Percentiles rank a stretch among this genome's conserved stretches.
Conservation (phyloP, 2,329 filamentous ascomycete genomes). For the Dryadomyces sulphureus region DNA sequence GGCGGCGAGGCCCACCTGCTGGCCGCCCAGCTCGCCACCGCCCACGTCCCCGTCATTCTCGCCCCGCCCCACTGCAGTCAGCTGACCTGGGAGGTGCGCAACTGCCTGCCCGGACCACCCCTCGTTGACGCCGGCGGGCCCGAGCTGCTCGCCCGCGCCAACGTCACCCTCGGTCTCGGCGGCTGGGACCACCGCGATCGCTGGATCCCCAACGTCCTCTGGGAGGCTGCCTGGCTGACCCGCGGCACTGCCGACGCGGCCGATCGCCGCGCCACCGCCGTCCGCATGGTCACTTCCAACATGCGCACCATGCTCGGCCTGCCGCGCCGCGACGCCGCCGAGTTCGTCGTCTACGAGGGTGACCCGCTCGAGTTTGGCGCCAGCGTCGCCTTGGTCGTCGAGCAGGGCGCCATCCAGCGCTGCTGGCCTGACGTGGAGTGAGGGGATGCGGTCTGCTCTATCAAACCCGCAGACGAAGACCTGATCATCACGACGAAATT, state of each 20-base stretch:
- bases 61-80: slow-evolving; percentile 19
- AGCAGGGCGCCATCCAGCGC: not conserved
- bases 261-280: slow-evolving; percentile 17
- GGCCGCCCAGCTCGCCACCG: slow-evolving; percentile 19
- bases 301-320: slow-evolving; percentile 25
- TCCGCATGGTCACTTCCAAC: slow-evolving; percentile 22
- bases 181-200: slow-evolving; percentile 2
- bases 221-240: slow-evolving; percentile 1
- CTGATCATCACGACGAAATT: too few species aligned
- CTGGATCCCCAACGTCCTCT: slow-evolving; percentile 1
- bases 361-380: slow-evolving; percentile 25
- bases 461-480: too few species aligned
- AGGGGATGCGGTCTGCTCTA: not conserved
- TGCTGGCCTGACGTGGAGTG: slow-evolving; percentile 1
- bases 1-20: slow-evolving; percentile 16
- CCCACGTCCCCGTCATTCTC: slow-evolving; percentile 25
- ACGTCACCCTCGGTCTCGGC: slow-evolving; percentile 15
- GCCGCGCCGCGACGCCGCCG: slow-evolving; percentile 14
- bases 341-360: slow-evolving; percentile 28
- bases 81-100: slow-evolving; percentile 22
- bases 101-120: slow-evolving; percentile 25
- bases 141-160: slow-evolving; percentile 22
- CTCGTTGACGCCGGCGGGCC: slow-evolving; percentile 12
- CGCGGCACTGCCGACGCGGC: not conserved
- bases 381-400: slow-evolving; percentile 14